These are phyloP conservation scores for Parastagonospora avenae DNA, from an alignment of 2,329 filamentous ascomycete species.

Conservation along the genomic window DNA sequence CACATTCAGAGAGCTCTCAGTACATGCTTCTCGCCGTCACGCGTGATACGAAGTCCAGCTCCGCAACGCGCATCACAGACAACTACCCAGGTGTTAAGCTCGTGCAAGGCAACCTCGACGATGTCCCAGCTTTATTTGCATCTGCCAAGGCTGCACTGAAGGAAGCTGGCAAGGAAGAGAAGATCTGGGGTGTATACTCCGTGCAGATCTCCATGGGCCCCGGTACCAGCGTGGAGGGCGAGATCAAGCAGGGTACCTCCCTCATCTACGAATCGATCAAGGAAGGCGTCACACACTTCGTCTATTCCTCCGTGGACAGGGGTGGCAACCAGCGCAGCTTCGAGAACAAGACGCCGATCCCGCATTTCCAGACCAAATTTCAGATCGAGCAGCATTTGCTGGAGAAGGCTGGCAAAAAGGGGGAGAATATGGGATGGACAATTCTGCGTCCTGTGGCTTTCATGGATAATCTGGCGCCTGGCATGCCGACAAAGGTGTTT, in stretches of 20 bases:
- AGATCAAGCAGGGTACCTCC: conserved; percentile 62
- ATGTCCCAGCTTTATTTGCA: conserved; percentile 57
- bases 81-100: conserved; percentile 58
- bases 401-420: conserved; percentile 48
- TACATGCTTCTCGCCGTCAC: conserved; percentile 66
- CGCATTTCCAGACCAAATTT: conserved; percentile 68
- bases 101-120: conserved; percentile 63
- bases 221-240: conserved; percentile 49
- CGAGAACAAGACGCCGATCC: conserved; percentile 55
- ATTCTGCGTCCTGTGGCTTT: conserved; percentile 67
- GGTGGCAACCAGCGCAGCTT: conserved; percentile 61
- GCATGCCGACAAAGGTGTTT: conserved; percentile 57
- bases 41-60: conserved; percentile 58
- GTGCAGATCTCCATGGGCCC: conserved; percentile 60
- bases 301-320: conserved; percentile 69
- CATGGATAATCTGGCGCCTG: conserved; percentile 62
- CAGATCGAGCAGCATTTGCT: conserved; percentile 67
- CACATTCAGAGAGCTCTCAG: conserved; percentile 37
- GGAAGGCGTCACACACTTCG: conserved; percentile 62
- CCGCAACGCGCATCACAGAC: conserved; percentile 55
- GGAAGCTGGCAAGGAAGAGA: conserved; percentile 34
- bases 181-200: conserved; percentile 66
- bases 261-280: conserved; percentile 64
- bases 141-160: conserved; percentile 47
- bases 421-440: conserved; percentile 62